A percentile compares a stretch with the other conserved stretches of the same genome.
Evolutionary conservation across 768 basidiomycete genomes (phyloP).

Genomic region (Ramaria rubella): DNA sequence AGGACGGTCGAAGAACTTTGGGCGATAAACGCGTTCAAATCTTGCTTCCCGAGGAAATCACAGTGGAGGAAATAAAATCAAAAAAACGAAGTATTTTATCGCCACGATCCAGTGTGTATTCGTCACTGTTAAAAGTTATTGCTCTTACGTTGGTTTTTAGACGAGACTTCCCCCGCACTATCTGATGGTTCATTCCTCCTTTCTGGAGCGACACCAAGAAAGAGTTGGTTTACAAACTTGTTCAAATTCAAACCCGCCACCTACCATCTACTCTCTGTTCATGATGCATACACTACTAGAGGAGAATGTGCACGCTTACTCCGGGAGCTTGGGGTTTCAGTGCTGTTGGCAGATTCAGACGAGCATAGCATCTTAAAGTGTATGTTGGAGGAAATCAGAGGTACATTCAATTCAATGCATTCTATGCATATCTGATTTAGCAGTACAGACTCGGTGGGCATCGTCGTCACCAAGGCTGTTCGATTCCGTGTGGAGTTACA

Average conservation of each 20-base stretch:
- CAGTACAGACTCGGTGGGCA: constrained; percentile 39
- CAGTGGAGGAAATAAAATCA: neutral
- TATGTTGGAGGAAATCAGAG: constrained; percentile 55
- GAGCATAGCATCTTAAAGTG: constrained; percentile 70
- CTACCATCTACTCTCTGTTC: constrained; percentile 50
- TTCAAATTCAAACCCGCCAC: constrained; percentile 77
- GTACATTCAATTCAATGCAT: constrained; percentile 17
- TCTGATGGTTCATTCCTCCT: constrained; percentile 21
- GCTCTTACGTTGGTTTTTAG: neutral
- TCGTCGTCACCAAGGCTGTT: constrained; percentile 55
- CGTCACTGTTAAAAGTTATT: neutral
- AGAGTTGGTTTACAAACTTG: constrained; percentile 80
- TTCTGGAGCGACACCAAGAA: constrained; percentile 40
- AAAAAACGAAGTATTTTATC: neutral
- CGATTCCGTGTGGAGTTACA: constrained; percentile 81
- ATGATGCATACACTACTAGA: constrained; percentile 57
- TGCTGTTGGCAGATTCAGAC: constrained; percentile 58
- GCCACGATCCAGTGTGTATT: neutral
- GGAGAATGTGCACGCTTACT: constrained; percentile 70
- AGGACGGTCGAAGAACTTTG: constrained; percentile 19
- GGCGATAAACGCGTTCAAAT: constrained; percentile 41
- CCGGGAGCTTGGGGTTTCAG: constrained; percentile 60
- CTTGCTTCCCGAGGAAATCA: constrained; percentile 37
- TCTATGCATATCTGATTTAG: neutral
- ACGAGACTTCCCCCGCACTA: constrained; percentile 33